phyloP scores from a whole-genome alignment of 2,329 filamentous ascomycete genomes.

The Phyllosticta citrichinensis region DNA sequence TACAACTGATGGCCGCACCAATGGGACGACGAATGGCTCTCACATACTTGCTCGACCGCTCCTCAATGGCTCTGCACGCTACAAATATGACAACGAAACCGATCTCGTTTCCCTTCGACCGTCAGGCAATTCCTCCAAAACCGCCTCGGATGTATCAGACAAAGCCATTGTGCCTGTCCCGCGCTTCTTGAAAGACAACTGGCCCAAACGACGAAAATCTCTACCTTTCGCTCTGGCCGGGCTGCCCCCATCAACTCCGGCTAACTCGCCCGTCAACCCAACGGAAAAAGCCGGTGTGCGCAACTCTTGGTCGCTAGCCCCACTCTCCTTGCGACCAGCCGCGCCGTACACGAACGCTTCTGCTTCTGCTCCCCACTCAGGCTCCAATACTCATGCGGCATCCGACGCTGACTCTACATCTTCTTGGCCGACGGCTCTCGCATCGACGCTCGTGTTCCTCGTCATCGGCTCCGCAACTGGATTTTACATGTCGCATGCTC shows the following conservation, averaged over 20 bases:
- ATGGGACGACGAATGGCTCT: background rate
- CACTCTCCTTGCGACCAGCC: background rate
- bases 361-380: background rate
- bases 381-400: background rate
- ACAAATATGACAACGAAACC: background rate
- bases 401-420: background rate
- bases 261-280: background rate
- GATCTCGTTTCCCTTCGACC: slow-evolving; percentile 1
- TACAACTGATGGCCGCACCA: background rate
- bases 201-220: background rate
- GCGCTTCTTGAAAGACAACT: background rate
- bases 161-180: background rate
- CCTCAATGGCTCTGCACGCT: background rate
- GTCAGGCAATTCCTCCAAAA: background rate
- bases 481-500: slow-evolving; percentile 12
- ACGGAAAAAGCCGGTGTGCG: background rate
- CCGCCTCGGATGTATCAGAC: background rate
- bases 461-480: slow-evolving; percentile 18
- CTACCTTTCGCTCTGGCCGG: background rate
- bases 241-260: background rate
- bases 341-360: background rate
- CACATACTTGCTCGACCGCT: background rate
- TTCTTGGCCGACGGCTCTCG: background rate
- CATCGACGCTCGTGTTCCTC: slow-evolving; percentile 8
- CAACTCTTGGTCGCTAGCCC: background rate